Evolutionary conservation across 192 early-diverging fungal genomes (phyloP).

Genomic region (Coemansia sp.): DNA sequence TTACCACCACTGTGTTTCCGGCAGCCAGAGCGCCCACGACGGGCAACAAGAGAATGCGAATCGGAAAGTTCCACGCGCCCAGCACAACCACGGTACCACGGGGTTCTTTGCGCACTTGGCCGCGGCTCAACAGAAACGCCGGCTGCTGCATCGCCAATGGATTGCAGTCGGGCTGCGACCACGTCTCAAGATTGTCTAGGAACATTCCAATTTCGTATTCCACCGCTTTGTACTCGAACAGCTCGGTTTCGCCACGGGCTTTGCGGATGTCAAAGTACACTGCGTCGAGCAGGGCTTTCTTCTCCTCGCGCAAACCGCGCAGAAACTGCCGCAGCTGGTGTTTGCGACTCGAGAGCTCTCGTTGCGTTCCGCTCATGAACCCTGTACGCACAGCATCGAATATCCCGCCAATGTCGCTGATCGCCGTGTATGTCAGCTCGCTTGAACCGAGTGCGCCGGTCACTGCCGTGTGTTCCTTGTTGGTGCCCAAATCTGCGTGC

Average conservation of each 20-base stretch:
- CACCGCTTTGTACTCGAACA: constrained; percentile 57
- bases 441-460: constrained; percentile 24
- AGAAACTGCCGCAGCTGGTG: constrained; percentile 66
- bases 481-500: background rate
- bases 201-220: constrained; percentile 58
- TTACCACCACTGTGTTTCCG: constrained; percentile 80
- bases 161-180: constrained; percentile 55
- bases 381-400: constrained; percentile 42
- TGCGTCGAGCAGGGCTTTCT: constrained; percentile 57
- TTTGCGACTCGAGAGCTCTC: constrained; percentile 33
- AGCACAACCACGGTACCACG: constrained; percentile 74
- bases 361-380: constrained; percentile 44
- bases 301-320: constrained; percentile 61
- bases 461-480: constrained; percentile 37
- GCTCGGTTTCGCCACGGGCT: constrained; percentile 51
- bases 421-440: constrained; percentile 44
- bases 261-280: constrained; percentile 62
- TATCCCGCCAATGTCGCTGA: constrained; percentile 46
- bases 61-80: constrained; percentile 67
- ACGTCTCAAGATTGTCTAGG: constrained; percentile 62
- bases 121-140: constrained; percentile 49
- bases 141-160: constrained; percentile 29
- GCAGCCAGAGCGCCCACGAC: constrained; percentile 84
- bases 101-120: constrained; percentile 69
- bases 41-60: constrained; percentile 70